Evolutionary conservation across 306 rosid species (phyloP).

Genomic region (Lupinus albus): DNA sequence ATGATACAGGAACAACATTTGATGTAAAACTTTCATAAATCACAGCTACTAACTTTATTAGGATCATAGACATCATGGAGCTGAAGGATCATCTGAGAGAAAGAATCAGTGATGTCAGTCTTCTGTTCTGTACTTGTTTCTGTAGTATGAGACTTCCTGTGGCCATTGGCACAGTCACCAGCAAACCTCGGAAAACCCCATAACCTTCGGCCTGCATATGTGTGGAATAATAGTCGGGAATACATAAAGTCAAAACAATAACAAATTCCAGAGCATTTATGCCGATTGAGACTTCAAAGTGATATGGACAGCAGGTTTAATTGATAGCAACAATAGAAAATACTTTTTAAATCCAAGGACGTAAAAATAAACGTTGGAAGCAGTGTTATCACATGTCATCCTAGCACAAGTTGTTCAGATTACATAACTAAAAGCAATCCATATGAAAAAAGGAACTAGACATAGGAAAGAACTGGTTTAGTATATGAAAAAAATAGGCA

Average conservation of each 20-base stretch:
- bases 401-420: slow-evolving; percentile 7
- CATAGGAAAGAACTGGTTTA: not conserved
- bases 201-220: slow-evolving; percentile 68
- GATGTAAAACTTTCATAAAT: not conserved
- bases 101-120: slow-evolving; percentile 76
- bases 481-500: not conserved
- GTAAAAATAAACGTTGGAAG: not conserved
- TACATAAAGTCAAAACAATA: not conserved
- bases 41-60: slow-evolving; percentile 62
- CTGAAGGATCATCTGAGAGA: slow-evolving; percentile 98
- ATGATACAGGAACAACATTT: slow-evolving; percentile 13
- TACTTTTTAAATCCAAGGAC: slow-evolving; percentile 10
- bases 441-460: not conserved
- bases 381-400: not conserved
- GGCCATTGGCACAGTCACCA: slow-evolving; percentile 86
- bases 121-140: slow-evolving; percentile 74
- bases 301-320: slow-evolving; percentile 10
- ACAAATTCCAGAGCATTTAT: not conserved
- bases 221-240: slow-evolving; percentile 11
- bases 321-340: slow-evolving; percentile 10
- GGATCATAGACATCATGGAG: slow-evolving; percentile 98
- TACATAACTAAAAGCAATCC: slow-evolving; percentile 1
- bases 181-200: slow-evolving; percentile 96
- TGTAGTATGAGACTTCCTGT: slow-evolving; percentile 52
- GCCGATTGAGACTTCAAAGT: slow-evolving; percentile 18